Base-by-base conservation (phyloP, 345 rosid genomes). In the Eucalyptus erythrocorys region DNA sequence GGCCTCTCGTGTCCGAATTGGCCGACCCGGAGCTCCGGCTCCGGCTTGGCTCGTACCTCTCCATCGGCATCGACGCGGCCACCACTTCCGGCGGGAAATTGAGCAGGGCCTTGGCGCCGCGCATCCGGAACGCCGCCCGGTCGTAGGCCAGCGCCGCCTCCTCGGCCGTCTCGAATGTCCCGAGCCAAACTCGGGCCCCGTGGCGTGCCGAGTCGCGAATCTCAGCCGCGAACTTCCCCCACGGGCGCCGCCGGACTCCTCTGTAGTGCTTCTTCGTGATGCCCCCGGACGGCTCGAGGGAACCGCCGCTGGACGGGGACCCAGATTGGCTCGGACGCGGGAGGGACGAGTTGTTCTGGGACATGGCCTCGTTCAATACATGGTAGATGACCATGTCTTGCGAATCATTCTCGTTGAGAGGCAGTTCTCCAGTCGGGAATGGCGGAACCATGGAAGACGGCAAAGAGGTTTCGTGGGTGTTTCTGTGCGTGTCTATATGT, bases 161-260 rank as follows among this genome's bases (percentile, higher is more conserved):
- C 89, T 95, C 96, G 0, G 96, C 97, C 1, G 97, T 94, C 87
- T 92, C 87, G 87, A 92, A 95, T 3, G 96, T 95, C 37, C 97
- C 97, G 7, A 95, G 91, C 97, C 97, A 95, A 15, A 94, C 87
- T 12, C 96, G 90, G 0, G 94, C 92, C 12, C 97, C 97, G 1
- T 91, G 89, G 13, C 95, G 89, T 0, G 87, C 10, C 45, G 96
- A 94, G 85, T 95, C 97, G 2, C 97, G 95, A 48, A 95, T 95
- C 90, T 95, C 96, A 0, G 97, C 96, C 0, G 97, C 97, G 61
- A 81, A 95, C 86, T 95, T 95, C n/a, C 97, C 97, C 97, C 97
- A 95, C 0, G 94, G 97, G 11, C 97, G 93, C 13, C 94, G 94
- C 90, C 97, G 86, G 34, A 95, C 97, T 2, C 97, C 97, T 21